These are phyloP conservation scores for Fonsecaea multimorphosa DNA, from an alignment of 2,329 filamentous ascomycete species.

Conservation along the genomic window DNA sequence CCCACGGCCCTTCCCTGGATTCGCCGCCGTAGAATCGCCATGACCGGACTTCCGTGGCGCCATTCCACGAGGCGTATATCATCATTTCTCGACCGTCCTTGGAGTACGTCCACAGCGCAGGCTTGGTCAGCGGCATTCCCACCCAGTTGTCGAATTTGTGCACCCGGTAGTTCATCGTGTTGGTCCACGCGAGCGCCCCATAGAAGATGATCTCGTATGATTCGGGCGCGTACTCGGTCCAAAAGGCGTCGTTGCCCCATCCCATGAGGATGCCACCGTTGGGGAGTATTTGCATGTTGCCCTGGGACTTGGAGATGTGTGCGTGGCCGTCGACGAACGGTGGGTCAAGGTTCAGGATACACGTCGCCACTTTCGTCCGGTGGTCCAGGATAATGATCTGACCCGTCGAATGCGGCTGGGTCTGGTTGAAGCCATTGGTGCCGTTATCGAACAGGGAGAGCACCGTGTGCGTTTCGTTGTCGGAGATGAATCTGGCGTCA, in stretches of 20 bases:
- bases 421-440: slow-evolving; percentile 49
- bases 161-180: slow-evolving; percentile 52
- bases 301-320: slow-evolving; percentile 42
- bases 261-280: slow-evolving; percentile 50
- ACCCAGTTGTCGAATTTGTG: slow-evolving; percentile 51
- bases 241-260: slow-evolving; percentile 51
- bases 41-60: slow-evolving; percentile 54
- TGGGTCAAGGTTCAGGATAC: slow-evolving; percentile 44
- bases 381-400: slow-evolving; percentile 51
- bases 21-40: slow-evolving; percentile 46
- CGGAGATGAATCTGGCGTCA: slow-evolving; percentile 49
- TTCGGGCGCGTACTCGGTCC: slow-evolving; percentile 48
- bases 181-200: slow-evolving; percentile 44
- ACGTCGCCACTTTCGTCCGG: slow-evolving; percentile 44
- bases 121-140: slow-evolving; percentile 49
- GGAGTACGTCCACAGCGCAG: slow-evolving; percentile 50
- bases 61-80: slow-evolving; percentile 54
- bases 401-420: slow-evolving; percentile 47
- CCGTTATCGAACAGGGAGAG: slow-evolving; percentile 53
- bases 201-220: slow-evolving; percentile 45
- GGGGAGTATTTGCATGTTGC: slow-evolving; percentile 48
- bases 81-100: slow-evolving; percentile 38
- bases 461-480: slow-evolving; percentile 48
- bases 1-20: slow-evolving; percentile 43
- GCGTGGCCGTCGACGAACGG: slow-evolving; percentile 34